phyloP scores from a whole-genome alignment of 106 monocot species.

The Allium sativum region DNA sequence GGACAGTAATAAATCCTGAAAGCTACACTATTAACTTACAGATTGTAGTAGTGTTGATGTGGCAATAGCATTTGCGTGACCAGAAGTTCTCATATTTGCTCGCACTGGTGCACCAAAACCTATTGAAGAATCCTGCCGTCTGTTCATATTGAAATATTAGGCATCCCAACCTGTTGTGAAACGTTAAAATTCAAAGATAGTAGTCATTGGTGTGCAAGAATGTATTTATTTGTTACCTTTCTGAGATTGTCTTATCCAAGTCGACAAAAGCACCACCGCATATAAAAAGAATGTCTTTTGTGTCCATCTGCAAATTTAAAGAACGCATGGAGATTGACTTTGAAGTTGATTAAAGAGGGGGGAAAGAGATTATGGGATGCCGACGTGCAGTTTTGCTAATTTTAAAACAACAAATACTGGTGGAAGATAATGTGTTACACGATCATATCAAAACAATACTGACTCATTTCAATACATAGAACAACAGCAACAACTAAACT shows the following conservation, averaged over 20 bases:
- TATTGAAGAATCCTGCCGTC: constrained; percentile 94
- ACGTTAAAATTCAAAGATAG: not conserved
- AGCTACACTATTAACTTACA: constrained; percentile 23
- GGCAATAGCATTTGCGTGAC: constrained; percentile 44
- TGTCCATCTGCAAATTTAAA: constrained; percentile 70
- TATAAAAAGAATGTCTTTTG: constrained; percentile 98
- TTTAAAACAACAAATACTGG: too few relatives aligned
- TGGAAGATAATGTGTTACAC: too few relatives aligned
- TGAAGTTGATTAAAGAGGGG: not conserved
- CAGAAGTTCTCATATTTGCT: constrained; percentile 71
- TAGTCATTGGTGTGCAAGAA: not conserved
- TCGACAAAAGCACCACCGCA: constrained; percentile 99
- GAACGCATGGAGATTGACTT: not conserved
- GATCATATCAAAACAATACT: not conserved
- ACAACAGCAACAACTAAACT: not conserved
- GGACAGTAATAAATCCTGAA: too few relatives aligned
- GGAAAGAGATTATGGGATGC: too few relatives aligned
- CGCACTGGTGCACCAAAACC: constrained; percentile 98
- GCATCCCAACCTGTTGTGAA: constrained; percentile 4
- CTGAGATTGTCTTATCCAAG: constrained; percentile 94
- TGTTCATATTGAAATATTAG: constrained; percentile 20
- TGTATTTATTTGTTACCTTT: constrained; percentile 48
- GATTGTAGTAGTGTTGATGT: constrained; percentile 79
- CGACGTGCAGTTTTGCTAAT: too few relatives aligned
- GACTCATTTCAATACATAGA: not conserved